Evolutionary conservation across 2,329 filamentous ascomycete species (phyloP).

Genomic region (Peltaster fructicola): DNA sequence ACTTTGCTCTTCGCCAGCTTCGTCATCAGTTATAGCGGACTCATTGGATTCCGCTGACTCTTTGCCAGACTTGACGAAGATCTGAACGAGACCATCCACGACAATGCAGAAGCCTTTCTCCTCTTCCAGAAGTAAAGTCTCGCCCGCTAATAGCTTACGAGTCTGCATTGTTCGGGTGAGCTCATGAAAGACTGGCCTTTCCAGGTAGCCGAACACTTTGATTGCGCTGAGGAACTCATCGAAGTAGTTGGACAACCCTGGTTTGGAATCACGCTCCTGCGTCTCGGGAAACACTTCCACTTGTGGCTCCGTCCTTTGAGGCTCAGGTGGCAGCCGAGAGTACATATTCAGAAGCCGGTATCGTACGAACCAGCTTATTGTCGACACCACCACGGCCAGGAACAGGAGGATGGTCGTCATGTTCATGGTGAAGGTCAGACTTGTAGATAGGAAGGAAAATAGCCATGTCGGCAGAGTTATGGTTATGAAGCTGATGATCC

Average conservation of each 20-base stretch:
- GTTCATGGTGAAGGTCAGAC: constrained; percentile 95
- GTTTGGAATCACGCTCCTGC: constrained; percentile 76
- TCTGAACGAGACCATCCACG: constrained; percentile 89
- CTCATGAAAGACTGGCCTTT: constrained; percentile 93
- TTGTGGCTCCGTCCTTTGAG: constrained; percentile 87
- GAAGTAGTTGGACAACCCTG: constrained; percentile 84
- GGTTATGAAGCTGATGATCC: constrained; percentile 66
- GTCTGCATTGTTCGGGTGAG: constrained; percentile 97
- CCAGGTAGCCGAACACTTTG: constrained; percentile 95
- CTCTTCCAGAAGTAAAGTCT: constrained; percentile 87
- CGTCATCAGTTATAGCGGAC: constrained; percentile 27
- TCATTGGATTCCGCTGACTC: constrained; percentile 27
- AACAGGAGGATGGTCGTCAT: constrained; percentile 88
- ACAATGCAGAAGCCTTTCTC: constrained; percentile 97
- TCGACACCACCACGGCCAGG: constrained; percentile 58
- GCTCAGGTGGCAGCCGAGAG: constrained; percentile 77
- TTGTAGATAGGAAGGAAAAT: constrained; percentile 79
- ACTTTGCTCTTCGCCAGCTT: constrained; percentile 44
- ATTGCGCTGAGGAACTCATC: constrained; percentile 97
- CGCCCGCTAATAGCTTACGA: constrained; percentile 82
- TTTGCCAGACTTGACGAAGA: constrained; percentile 83
- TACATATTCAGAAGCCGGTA: constrained; percentile 98
- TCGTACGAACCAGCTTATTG: constrained; percentile 78
- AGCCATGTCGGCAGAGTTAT: constrained; percentile 80
- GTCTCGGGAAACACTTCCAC: constrained; percentile 89